phyloP scores from a whole-genome alignment of 169 alveolate species.

The Sarcocystis neurona region DNA sequence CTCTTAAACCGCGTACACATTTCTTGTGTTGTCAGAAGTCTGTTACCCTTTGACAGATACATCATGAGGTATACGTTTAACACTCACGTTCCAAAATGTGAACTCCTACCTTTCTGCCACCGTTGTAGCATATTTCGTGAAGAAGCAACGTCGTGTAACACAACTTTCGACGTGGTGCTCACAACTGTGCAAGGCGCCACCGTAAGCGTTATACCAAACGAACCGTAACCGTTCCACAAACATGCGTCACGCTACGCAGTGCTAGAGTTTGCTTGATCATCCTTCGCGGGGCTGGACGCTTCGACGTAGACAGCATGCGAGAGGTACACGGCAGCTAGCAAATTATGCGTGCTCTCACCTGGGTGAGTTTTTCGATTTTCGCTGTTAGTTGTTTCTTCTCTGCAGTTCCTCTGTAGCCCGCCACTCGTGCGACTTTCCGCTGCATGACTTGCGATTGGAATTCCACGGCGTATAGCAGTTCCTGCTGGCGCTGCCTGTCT shows the following conservation, averaged over 20 bases:
- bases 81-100: too few relatives aligned
- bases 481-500: slow-evolving; percentile 89
- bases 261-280: background rate
- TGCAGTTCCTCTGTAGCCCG: slow-evolving; percentile 89
- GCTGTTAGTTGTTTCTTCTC: slow-evolving; percentile 85
- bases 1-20: too few relatives aligned
- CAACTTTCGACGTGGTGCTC: too few relatives aligned
- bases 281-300: background rate
- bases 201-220: background rate
- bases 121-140: too few relatives aligned
- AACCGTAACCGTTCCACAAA: background rate
- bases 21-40: too few relatives aligned
- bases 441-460: slow-evolving; percentile 91
- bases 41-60: too few relatives aligned
- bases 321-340: background rate
- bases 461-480: slow-evolving; percentile 89
- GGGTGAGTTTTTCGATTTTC: slow-evolving; percentile 73
- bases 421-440: slow-evolving; percentile 88
- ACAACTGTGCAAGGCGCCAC: too few relatives aligned
- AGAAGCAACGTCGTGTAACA: too few relatives aligned
- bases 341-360: slow-evolving; percentile 69
- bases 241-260: background rate
- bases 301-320: background rate
- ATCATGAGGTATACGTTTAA: too few relatives aligned
- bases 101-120: too few relatives aligned